phyloP scores from a whole-genome alignment of 2,329 filamentous ascomycete species.

The Aspergillus costaricaensis region DNA sequence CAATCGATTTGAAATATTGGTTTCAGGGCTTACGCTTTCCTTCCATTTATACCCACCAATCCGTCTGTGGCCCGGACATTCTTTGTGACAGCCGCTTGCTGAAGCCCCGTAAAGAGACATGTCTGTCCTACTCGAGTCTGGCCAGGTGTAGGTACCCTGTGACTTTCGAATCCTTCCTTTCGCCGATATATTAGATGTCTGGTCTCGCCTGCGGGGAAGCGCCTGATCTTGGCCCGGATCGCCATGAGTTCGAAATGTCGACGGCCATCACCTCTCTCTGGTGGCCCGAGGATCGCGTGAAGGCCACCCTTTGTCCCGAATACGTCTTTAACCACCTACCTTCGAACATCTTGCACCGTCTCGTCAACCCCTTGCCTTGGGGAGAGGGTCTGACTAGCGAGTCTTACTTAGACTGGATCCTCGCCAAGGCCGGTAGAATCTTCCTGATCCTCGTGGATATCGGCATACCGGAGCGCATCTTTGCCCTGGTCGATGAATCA shows the following conservation, averaged over 20 bases:
- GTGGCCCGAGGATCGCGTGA: slow-evolving; percentile 51
- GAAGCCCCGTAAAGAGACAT: slow-evolving; percentile 6
- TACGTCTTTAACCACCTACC: slow-evolving; percentile 42
- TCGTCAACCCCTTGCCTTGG: slow-evolving; percentile 43
- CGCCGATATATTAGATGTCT: slow-evolving; percentile 12
- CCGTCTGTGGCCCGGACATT: neutral
- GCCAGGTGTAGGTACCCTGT: neutral
- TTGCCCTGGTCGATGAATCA: slow-evolving; percentile 61
- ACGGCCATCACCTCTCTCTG: slow-evolving; percentile 38
- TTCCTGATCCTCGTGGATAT: slow-evolving; percentile 62
- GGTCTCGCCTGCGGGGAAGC: slow-evolving; percentile 1
- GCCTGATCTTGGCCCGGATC: slow-evolving; percentile 10
- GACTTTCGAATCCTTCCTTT: neutral
- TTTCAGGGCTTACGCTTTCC: neutral
- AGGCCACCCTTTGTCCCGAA: slow-evolving; percentile 44
- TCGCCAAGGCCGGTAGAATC: slow-evolving; percentile 58
- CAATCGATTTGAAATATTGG: neutral
- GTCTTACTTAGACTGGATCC: slow-evolving; percentile 65
- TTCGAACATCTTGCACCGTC: slow-evolving; percentile 38
- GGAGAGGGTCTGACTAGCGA: slow-evolving; percentile 50
- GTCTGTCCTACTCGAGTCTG: slow-evolving; percentile 1
- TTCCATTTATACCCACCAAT: neutral
- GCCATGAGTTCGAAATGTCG: slow-evolving; percentile 29
- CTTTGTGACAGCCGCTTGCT: slow-evolving; percentile 10
- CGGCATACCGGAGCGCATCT: slow-evolving; percentile 64